These are phyloP conservation scores for Crithidia mellificae DNA, from an alignment of 208 protist species.

Conservation along the genomic window DNA sequence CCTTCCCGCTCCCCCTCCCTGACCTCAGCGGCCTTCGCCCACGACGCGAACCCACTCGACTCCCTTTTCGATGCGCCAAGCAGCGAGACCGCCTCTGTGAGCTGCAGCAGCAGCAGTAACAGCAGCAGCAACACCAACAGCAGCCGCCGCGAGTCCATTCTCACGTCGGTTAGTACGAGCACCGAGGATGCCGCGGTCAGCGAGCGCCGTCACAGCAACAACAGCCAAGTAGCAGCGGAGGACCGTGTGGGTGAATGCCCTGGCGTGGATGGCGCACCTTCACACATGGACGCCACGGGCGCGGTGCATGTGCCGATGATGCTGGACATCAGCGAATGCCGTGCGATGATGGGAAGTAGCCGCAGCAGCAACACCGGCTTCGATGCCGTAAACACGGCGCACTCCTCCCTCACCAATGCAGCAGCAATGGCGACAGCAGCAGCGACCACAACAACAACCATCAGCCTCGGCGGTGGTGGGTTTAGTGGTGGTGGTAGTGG, in stretches of 20 bases:
- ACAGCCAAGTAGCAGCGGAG: not conserved
- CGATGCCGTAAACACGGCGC: not conserved
- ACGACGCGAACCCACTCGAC: not conserved
- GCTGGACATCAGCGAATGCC: not conserved
- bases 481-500: not conserved
- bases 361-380: not conserved
- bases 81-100: not conserved
- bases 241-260: not conserved
- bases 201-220: not conserved
- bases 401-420: too few species aligned
- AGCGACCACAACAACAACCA: too few species aligned
- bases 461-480: not conserved
- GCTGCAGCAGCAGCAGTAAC: not conserved
- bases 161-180: not conserved
- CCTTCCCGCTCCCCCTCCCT: not conserved
- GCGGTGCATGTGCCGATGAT: not conserved
- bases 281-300: too few species aligned
- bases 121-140: not conserved
- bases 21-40: not conserved
- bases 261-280: too few species aligned
- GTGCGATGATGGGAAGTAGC: not conserved
- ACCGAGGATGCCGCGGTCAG: not conserved
- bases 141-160: not conserved
- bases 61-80: not conserved
- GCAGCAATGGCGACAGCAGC: too few species aligned